Evolutionary conservation across 2,329 filamentous ascomycete species (phyloP), one percentile per base, ranked within the genome.

Genomic region (Parastagonospora avenae): DNA sequence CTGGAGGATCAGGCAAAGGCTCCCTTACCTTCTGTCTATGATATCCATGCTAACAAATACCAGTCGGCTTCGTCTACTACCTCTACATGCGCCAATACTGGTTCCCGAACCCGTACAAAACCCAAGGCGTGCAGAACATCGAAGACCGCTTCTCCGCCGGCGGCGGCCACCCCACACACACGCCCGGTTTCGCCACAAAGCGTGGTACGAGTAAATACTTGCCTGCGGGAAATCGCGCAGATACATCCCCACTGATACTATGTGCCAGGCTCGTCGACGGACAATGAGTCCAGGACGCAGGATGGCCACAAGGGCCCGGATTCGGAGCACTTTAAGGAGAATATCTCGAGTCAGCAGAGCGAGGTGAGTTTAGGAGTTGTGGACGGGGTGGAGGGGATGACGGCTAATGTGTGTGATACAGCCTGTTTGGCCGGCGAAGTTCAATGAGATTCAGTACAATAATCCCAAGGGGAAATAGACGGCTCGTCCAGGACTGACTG

Each of bases 21-120:
- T n/a, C n/a, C n/a, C n/a, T n/a, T n/a, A n/a, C n/a, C n/a, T n/a
- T n/a, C n/a, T n/a, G n/a, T n/a, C n/a, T n/a, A n/a, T n/a, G n/a
- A n/a, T n/a, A n/a, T n/a, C n/a, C n/a, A n/a, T n/a, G n/a, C n/a
- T n/a, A n/a, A n/a, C n/a, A n/a, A n/a, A n/a, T n/a, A n/a, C n/a
- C n/a, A n/a, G 63, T 68, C 12, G 70, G 71, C 50, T 67, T 73
- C 54, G 59, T 57, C 43, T 73, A 73, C 62, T 69, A 72, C 59
- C 58, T 72, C 44, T 63, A 65, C 53, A 72, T 72, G 67, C 64
- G 70, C 49, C 65, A 65, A 45, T 70, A 72, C 59, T 72, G 70
- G 71, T 72, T 70, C 63, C 68, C 68, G 46, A 70, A 73, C 54
- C 67, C 70, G 9, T 71, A 71, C 62, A 71, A 72, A 60, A 74